phyloP scores from a whole-genome alignment of 2,329 filamentous ascomycete species.

The Zymoseptoria passerinii region DNA sequence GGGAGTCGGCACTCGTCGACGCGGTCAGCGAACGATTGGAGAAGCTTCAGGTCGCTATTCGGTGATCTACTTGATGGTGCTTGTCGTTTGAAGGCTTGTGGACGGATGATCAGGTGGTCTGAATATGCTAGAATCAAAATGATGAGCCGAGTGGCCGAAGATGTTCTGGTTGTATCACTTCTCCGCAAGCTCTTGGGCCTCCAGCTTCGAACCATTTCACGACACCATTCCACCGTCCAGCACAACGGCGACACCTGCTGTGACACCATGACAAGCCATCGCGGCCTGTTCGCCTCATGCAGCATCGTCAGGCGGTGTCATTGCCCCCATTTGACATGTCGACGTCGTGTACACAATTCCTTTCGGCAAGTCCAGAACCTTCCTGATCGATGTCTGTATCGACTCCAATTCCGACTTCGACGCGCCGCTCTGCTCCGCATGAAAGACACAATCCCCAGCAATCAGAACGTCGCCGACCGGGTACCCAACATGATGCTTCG shows the following conservation, averaged over 20 bases:
- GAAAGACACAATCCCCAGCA: background rate
- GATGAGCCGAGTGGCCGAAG: background rate
- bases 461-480: background rate
- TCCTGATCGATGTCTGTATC: background rate
- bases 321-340: background rate
- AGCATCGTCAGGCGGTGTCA: background rate
- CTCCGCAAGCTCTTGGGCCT: background rate
- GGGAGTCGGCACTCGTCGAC: conserved; percentile 61
- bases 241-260: background rate
- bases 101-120: background rate
- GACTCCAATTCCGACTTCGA: background rate
- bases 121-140: background rate
- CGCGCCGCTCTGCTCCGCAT: background rate
- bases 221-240: background rate
- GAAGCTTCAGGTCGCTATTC: conserved; percentile 35
- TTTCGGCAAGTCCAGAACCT: background rate
- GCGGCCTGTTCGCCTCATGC: background rate
- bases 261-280: background rate
- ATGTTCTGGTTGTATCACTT: background rate
- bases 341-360: background rate
- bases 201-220: background rate
- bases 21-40: conserved; percentile 56
- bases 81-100: background rate
- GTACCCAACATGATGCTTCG: background rate
- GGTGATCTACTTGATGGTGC: background rate